phyloP scores from a whole-genome alignment of 768 basidiomycete genomes.

The Phanerochaete carnosa region DNA sequence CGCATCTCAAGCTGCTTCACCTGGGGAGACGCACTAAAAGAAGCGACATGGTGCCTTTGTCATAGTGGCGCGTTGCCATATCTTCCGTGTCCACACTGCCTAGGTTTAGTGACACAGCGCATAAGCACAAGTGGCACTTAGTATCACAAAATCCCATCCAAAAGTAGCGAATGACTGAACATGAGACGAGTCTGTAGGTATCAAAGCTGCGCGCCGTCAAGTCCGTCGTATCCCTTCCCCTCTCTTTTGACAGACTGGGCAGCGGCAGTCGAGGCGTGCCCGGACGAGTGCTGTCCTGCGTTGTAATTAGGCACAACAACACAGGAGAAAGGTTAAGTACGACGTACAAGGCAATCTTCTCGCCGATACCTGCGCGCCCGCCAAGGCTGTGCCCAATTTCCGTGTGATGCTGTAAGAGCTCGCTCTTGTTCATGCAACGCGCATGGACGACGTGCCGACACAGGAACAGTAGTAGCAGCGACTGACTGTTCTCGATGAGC shows the following conservation, averaged over 20 bases:
- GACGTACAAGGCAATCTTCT: slow-evolving; percentile 79
- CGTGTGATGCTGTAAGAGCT: slow-evolving; percentile 54
- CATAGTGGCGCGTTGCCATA: no score
- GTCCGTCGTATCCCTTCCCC: slow-evolving; percentile 45
- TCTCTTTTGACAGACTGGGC: slow-evolving; percentile 72
- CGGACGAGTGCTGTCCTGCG: slow-evolving; percentile 68
- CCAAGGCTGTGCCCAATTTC: slow-evolving; percentile 26
- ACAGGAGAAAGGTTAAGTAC: neutral
- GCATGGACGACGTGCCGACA: slow-evolving; percentile 90
- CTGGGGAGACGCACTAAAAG: no score
- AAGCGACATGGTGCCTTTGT: no score
- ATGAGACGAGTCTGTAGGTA: neutral
- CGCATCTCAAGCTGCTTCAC: no score
- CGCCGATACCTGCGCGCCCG: slow-evolving; percentile 47
- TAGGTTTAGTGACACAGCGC: no score
- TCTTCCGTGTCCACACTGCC: no score
- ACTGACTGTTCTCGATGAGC: slow-evolving; percentile 54
- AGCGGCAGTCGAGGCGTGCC: slow-evolving; percentile 60
- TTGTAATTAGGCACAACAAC: slow-evolving; percentile 4
- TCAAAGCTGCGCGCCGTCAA: neutral
- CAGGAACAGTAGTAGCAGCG: slow-evolving; percentile 71
- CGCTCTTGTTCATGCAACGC: slow-evolving; percentile 65
- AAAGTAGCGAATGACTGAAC: neutral
- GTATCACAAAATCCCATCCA: neutral
- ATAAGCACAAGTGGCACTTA: neutral